These are phyloP conservation scores for Xylaria acuta DNA, from an alignment of 495 filamentous ascomycete species.

Conservation along the genomic window DNA sequence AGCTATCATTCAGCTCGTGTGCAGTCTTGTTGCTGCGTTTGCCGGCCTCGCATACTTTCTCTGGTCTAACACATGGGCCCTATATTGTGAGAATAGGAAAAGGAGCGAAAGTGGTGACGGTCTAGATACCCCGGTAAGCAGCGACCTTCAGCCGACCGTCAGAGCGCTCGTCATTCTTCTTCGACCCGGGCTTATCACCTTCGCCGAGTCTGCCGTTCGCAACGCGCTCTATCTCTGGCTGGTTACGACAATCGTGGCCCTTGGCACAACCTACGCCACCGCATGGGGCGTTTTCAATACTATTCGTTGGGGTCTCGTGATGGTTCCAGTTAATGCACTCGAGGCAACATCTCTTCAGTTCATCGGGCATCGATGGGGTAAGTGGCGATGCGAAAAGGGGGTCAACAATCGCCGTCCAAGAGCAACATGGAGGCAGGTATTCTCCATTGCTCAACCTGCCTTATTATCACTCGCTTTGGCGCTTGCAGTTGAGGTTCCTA, in stretches of 20 bases:
- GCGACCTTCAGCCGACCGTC: slow-evolving; percentile 43
- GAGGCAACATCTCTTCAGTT: slow-evolving; percentile 71
- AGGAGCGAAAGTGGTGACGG: slow-evolving; percentile 23
- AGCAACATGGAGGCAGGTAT: slow-evolving; percentile 45
- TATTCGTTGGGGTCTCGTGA: slow-evolving; percentile 79
- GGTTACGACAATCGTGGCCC: slow-evolving; percentile 64
- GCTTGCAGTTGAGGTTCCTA: slow-evolving; percentile 63
- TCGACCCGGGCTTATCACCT: slow-evolving; percentile 62
- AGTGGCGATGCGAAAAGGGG: slow-evolving; percentile 56
- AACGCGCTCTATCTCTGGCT: slow-evolving; percentile 79
- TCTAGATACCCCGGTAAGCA: neutral
- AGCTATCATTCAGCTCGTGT: slow-evolving; percentile 66
- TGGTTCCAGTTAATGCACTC: slow-evolving; percentile 74
- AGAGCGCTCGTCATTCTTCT: slow-evolving; percentile 57
- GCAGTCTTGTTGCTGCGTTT: slow-evolving; percentile 63
- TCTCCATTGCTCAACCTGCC: slow-evolving; percentile 59
- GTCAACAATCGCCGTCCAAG: slow-evolving; percentile 45
- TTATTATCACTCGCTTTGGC: slow-evolving; percentile 58
- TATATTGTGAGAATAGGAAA: slow-evolving; percentile 26
- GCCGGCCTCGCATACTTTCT: slow-evolving; percentile 68
- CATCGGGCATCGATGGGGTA: slow-evolving; percentile 72
- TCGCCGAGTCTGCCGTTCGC: slow-evolving; percentile 68
- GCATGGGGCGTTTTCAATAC: slow-evolving; percentile 80
- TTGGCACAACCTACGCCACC: slow-evolving; percentile 71
- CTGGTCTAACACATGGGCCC: slow-evolving; percentile 35